These are phyloP conservation scores for Trametes elegans DNA, from an alignment of 768 basidiomycete species.

Conservation along the genomic window DNA sequence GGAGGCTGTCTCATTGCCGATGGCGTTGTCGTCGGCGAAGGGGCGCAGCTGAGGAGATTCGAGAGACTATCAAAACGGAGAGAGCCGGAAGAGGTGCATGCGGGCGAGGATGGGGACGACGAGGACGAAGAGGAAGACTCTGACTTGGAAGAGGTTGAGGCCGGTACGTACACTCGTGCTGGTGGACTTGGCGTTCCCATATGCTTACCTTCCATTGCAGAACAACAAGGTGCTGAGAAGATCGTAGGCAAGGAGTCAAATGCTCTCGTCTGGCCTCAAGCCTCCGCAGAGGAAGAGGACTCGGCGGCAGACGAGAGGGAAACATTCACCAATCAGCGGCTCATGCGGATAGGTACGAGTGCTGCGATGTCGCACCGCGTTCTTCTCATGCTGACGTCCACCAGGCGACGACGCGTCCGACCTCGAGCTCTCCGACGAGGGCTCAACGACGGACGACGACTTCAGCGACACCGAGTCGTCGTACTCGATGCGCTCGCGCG, in stretches of 20 bases:
- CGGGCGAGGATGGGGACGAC: conserved; percentile 39
- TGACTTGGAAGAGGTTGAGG: conserved; percentile 67
- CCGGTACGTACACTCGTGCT: conserved; percentile 41
- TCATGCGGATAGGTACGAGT: conserved; percentile 71
- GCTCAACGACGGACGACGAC: conserved; percentile 49
- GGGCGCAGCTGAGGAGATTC: conserved; percentile 63
- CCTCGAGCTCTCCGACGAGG: conserved; percentile 58
- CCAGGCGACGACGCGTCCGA: conserved; percentile 65
- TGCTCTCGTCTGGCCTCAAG: conserved; percentile 80
- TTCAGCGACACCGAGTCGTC: conserved; percentile 36
- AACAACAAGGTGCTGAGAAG: conserved; percentile 40
- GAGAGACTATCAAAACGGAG: conserved; percentile 65
- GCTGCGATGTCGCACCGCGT: not conserved
- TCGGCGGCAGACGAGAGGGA: conserved; percentile 67
- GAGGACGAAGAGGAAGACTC: conserved; percentile 39
- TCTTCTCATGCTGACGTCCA: not conserved
- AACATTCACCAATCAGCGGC: conserved; percentile 60
- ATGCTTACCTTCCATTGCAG: conserved; percentile 30
- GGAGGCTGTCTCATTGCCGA: conserved; percentile 82
- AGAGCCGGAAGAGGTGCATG: conserved; percentile 30
- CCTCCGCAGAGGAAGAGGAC: conserved; percentile 57
- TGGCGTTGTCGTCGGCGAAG: conserved; percentile 75
- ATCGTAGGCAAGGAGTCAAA: conserved; percentile 69
- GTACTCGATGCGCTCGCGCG: conserved; percentile 39
- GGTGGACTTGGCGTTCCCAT: not conserved